Base-by-base conservation (phyloP, 2,329 filamentous ascomycete species). In the Exophiala viscosa region DNA sequence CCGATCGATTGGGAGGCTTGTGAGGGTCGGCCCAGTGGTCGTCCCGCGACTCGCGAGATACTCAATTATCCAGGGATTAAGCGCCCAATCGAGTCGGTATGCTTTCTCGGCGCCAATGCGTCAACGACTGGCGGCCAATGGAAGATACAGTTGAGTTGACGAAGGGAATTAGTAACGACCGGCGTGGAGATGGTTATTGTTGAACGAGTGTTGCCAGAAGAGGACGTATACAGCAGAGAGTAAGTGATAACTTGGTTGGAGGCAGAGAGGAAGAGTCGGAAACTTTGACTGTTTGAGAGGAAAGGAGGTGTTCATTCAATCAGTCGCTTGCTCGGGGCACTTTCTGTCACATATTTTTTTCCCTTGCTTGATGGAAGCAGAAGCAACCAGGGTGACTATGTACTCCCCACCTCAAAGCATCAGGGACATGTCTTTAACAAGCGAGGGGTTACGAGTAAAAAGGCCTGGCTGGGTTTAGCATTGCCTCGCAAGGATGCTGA, bases 1-100 rank as follows among this genome's bases (percentile, higher is more conserved):
- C 51, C 44, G 45, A 54, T 28, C 39, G 28, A 31, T 46, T 45
- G 34, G 28, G 39, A 50, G 39, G 53, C 52, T 48, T 44, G 50
- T 7, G 53, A 55, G 56, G 53, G 53, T 48, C 56, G 56, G 56
- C 56, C 53, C 56, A 54, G 56, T 50, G 52, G 56, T 50, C 45
- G 33, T 46, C 38, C 41, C 36, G 54, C 43, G 47, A 56, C 23
- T 28, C 23, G 23, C 23, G 23, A 28, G 8, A 28, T 28, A 28
- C 23, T 28, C 23, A 28, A 28, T 28, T 44, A 44, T 44, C 50
- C 59, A 60, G 54, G 59, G 55, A 60, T 58, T 61, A 61, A 61
- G 59, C 59, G 59, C 59, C 56, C 49, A 45, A 31, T 32, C 28
- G 38, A 23, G 38, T 48, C 23, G 48, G 46, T 48, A 23, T 50